Conservation (phyloP, 2,329 filamentous ascomycete genomes). For the Xylariales sp. region DNA sequence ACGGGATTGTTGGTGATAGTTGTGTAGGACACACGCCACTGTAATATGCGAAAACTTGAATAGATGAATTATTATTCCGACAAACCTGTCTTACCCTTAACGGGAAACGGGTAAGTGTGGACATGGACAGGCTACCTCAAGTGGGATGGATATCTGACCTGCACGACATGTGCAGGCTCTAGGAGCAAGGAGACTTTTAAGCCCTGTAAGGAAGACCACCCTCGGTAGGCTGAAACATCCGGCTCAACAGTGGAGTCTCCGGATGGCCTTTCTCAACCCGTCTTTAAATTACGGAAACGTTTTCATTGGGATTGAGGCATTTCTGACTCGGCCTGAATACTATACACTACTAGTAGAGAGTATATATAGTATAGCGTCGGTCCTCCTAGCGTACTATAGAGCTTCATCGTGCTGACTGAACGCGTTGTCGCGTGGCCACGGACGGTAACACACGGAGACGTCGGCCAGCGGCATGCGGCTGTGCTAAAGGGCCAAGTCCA, state of each 20-base stretch:
- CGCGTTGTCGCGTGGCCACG: constrained; percentile 1
- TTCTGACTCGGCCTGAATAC: constrained; percentile 12
- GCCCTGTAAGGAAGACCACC: constrained; percentile 16
- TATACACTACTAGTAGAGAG: background rate
- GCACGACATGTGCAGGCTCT: constrained; percentile 21
- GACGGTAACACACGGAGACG: constrained; percentile 19
- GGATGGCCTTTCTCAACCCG: constrained; percentile 13
- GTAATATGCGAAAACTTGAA: constrained; percentile 28
- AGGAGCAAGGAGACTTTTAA: constrained; percentile 13
- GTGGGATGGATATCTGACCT: background rate
- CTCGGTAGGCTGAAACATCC: constrained; percentile 35
- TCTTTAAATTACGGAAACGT: constrained; percentile 11
- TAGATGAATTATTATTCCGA: constrained; percentile 9
- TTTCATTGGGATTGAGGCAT: constrained; percentile 22
- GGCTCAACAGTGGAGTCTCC: constrained; percentile 27
- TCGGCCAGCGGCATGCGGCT: constrained; percentile 27
- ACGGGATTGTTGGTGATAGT: constrained; percentile 18
- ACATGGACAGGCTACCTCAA: background rate
- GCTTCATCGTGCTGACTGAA: constrained; percentile 5
- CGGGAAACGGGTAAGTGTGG: background rate
- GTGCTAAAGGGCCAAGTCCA: constrained; percentile 22
- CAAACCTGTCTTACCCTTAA: constrained; percentile 7
- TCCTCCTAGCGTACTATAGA: background rate
- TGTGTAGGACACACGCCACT: constrained; percentile 30
- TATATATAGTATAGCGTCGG: background rate